phyloP scores from a whole-genome alignment of 176 grass and related monocot genomes.

The Aegilops bicornis region DNA sequence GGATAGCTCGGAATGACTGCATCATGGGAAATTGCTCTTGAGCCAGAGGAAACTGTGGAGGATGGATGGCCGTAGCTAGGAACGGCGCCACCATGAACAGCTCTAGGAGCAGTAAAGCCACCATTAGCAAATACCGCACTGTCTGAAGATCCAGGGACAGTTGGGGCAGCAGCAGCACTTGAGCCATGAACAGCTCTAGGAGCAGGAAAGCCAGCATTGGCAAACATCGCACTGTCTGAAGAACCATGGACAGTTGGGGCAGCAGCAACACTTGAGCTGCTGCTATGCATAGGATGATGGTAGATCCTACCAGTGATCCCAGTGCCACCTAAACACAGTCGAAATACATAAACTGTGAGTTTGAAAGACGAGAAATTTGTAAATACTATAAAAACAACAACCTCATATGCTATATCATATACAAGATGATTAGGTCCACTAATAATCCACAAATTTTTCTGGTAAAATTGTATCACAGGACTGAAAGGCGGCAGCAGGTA shows the following conservation, averaged over 20 bases:
- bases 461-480: slow-evolving; percentile 18
- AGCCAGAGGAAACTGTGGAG: slow-evolving; percentile 18
- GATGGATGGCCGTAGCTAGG: slow-evolving; percentile 20
- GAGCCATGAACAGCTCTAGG: slow-evolving; percentile 36
- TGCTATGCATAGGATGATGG: slow-evolving; percentile 25
- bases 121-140: slow-evolving; percentile 17
- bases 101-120: slow-evolving; percentile 44
- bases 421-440: background rate
- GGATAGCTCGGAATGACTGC: slow-evolving; percentile 7
- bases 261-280: slow-evolving; percentile 32
- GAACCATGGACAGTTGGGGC: slow-evolving; percentile 30
- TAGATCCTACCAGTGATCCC: slow-evolving; percentile 21
- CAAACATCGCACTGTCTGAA: slow-evolving; percentile 14
- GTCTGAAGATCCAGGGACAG: slow-evolving; percentile 20
- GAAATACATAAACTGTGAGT: slow-evolving; percentile 6
- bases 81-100: slow-evolving; percentile 24
- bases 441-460: slow-evolving; percentile 17
- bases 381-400: too few relatives aligned
- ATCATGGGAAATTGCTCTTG: slow-evolving; percentile 17
- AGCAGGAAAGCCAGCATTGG: slow-evolving; percentile 38
- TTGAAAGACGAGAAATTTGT: too few relatives aligned
- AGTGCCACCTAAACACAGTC: slow-evolving; percentile 18
- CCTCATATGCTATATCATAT: background rate
- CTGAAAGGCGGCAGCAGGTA: background rate
- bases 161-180: slow-evolving; percentile 24